These are phyloP conservation scores for Chalciporus sp. DNA, from an alignment of 1,284 basidiomycete genomes.

Conservation along the genomic window DNA sequence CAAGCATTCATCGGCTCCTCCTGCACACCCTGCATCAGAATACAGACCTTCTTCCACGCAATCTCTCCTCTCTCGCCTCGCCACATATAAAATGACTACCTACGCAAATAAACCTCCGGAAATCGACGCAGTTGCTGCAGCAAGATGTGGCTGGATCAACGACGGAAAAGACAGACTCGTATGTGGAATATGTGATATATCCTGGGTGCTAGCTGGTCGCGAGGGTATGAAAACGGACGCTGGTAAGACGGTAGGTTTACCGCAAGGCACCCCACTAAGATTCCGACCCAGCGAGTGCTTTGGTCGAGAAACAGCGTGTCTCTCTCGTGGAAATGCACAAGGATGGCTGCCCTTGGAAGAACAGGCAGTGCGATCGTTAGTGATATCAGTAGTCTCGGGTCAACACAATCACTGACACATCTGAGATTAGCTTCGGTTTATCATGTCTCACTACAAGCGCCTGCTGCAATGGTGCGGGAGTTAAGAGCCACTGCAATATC, in stretches of 20 bases:
- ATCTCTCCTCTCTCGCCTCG: constrained; percentile 70
- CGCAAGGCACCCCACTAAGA: constrained; percentile 18
- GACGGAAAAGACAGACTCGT: constrained; percentile 74
- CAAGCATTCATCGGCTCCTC: constrained; percentile 30
- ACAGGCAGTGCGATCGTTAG: constrained; percentile 74
- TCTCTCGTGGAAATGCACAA: constrained; percentile 72
- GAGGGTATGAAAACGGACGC: constrained; percentile 72
- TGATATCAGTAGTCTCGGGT: not conserved
- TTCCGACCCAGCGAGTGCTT: constrained; percentile 51
- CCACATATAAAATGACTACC: constrained; percentile 75
- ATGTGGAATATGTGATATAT: constrained; percentile 67
- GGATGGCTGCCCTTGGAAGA: constrained; percentile 79
- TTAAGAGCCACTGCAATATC: constrained; percentile 56
- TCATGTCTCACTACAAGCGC: constrained; percentile 68
- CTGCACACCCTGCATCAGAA: constrained; percentile 49
- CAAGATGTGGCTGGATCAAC: constrained; percentile 79
- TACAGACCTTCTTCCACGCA: constrained; percentile 76
- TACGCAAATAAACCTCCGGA: constrained; percentile 74
- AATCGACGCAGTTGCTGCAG: constrained; percentile 76
- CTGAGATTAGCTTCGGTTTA: constrained; percentile 64
- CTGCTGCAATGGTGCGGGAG: constrained; percentile 58
- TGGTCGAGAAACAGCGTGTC: constrained; percentile 70
- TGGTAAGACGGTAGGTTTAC: constrained; percentile 53
- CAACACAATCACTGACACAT: not conserved
- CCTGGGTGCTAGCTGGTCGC: constrained; percentile 70